Evolutionary conservation across 495 filamentous ascomycete genomes (phyloP).

Genomic region (Cercophora newfieldiana): DNA sequence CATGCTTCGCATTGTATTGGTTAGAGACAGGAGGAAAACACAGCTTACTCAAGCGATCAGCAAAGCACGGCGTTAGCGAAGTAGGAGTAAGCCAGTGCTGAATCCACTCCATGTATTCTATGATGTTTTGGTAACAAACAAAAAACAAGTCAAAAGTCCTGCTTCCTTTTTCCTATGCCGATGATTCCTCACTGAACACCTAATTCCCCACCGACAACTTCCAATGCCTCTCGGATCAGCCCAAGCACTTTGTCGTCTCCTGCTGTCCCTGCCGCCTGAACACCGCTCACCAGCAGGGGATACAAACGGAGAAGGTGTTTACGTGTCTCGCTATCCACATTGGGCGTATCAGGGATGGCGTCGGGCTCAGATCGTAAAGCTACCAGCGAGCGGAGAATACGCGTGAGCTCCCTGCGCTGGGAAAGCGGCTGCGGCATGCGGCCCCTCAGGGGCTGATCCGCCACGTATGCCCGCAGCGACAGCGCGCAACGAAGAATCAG

Average conservation of each 20-base stretch:
- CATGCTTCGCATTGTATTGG: slow-evolving; percentile 4
- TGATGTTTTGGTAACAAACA: not conserved
- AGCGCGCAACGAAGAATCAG: slow-evolving; percentile 80
- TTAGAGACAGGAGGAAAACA: not conserved
- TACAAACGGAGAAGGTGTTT: slow-evolving; percentile 84
- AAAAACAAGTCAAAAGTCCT: not conserved
- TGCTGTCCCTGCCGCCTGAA: slow-evolving; percentile 65
- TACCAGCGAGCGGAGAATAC: slow-evolving; percentile 65
- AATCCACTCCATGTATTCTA: slow-evolving; percentile 13
- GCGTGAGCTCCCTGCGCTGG: slow-evolving; percentile 74
- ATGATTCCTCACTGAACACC: slow-evolving; percentile 39
- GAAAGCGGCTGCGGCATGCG: slow-evolving; percentile 87
- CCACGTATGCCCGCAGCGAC: slow-evolving; percentile 76
- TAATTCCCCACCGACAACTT: slow-evolving; percentile 67
- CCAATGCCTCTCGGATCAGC: slow-evolving; percentile 59
- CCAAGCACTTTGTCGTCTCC: slow-evolving; percentile 61
- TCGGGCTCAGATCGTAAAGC: slow-evolving; percentile 67
- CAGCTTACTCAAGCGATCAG: not conserved
- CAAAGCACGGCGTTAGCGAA: slow-evolving; percentile 5
- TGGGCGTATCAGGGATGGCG: slow-evolving; percentile 65
- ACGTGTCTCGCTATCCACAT: slow-evolving; percentile 51
- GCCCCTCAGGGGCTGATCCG: slow-evolving; percentile 89
- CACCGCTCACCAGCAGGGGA: slow-evolving; percentile 70
- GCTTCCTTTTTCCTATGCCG: not conserved
- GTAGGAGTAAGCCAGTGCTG: not conserved